phyloP scores from a whole-genome alignment of 768 basidiomycete species.

The Leccinum fibrillosum region DNA sequence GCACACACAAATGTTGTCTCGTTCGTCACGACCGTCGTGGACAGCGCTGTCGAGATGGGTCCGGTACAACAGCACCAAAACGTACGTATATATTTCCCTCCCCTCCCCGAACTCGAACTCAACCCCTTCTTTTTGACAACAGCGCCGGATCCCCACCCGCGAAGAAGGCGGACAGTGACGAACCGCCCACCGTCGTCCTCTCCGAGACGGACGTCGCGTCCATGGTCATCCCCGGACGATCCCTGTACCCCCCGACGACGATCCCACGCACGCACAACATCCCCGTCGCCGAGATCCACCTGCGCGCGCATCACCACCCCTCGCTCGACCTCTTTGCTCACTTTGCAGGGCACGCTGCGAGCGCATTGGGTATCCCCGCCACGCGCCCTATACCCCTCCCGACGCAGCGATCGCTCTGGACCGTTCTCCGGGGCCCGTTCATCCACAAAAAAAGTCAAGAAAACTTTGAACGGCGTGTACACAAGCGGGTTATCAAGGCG shows the following conservation, averaged over 20 bases:
- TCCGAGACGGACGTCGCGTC: slow-evolving; percentile 46
- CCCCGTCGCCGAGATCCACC: slow-evolving; percentile 79
- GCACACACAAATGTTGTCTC: neutral
- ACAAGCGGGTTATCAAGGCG: slow-evolving; percentile 85
- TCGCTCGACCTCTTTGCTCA: slow-evolving; percentile 78
- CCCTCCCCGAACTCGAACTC: neutral
- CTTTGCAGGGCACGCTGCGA: slow-evolving; percentile 81
- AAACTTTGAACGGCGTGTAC: slow-evolving; percentile 85
- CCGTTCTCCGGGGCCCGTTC: slow-evolving; percentile 83
- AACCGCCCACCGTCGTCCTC: slow-evolving; percentile 12
- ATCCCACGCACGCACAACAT: slow-evolving; percentile 64
- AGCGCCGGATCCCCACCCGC: slow-evolving; percentile 7
- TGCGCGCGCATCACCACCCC: slow-evolving; percentile 69
- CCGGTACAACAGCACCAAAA: slow-evolving; percentile 10
- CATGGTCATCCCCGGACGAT: slow-evolving; percentile 60
- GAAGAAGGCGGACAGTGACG: neutral
- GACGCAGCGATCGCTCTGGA: slow-evolving; percentile 76
- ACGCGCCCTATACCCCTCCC: slow-evolving; percentile 66
- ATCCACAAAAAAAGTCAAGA: slow-evolving; percentile 93
- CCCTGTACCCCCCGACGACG: slow-evolving; percentile 48
- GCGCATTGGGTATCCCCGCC: slow-evolving; percentile 78
- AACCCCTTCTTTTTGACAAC: neutral
- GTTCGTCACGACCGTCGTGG: neutral
- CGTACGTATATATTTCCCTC: neutral
- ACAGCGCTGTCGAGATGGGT: neutral